Evolutionary conservation across 306 rosid species (phyloP).

Genomic region (Cyclanthera cordifolia): DNA sequence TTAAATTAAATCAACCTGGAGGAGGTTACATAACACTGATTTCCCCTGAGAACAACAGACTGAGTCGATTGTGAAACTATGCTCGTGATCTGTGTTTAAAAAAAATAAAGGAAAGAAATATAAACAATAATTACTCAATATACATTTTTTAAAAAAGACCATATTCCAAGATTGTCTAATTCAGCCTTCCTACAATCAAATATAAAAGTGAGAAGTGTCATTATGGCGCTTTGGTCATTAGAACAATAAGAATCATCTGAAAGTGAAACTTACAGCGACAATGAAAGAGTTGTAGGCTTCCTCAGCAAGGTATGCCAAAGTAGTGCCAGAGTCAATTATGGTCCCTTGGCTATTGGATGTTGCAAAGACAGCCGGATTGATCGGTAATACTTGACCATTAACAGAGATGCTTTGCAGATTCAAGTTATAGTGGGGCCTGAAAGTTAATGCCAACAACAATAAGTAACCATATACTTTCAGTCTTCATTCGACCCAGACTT

Average conservation of each 20-base stretch:
- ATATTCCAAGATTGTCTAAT: not conserved
- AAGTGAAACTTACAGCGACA: slow-evolving; percentile 54
- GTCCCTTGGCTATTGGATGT: slow-evolving; percentile 78
- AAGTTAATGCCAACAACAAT: slow-evolving; percentile 15
- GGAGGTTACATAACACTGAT: slow-evolving; percentile 59
- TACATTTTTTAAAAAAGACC: not conserved
- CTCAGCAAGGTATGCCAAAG: slow-evolving; percentile 91
- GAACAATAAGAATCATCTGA: slow-evolving; percentile 14
- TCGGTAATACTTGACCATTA: slow-evolving; percentile 47
- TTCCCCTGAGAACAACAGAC: slow-evolving; percentile 46
- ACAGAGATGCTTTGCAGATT: slow-evolving; percentile 86
- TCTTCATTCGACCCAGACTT: not conserved
- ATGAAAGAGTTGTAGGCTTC: slow-evolving; percentile 75
- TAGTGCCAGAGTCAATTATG: slow-evolving; percentile 91
- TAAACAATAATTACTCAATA: not conserved
- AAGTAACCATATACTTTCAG: not conserved
- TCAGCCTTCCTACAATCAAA: not conserved
- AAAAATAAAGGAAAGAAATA: slow-evolving; percentile 3
- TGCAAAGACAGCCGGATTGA: slow-evolving; percentile 58
- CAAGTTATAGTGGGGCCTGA: slow-evolving; percentile 94
- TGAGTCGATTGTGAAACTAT: slow-evolving; percentile 52
- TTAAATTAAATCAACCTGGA: slow-evolving; percentile 34
- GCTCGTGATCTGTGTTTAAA: slow-evolving; percentile 36
- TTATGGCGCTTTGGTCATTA: slow-evolving; percentile 14
- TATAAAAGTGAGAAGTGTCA: slow-evolving; percentile 15